These are phyloP conservation scores for Staphylotrichum tortipilum DNA, from an alignment of 495 filamentous ascomycete genomes.

Conservation along the genomic window DNA sequence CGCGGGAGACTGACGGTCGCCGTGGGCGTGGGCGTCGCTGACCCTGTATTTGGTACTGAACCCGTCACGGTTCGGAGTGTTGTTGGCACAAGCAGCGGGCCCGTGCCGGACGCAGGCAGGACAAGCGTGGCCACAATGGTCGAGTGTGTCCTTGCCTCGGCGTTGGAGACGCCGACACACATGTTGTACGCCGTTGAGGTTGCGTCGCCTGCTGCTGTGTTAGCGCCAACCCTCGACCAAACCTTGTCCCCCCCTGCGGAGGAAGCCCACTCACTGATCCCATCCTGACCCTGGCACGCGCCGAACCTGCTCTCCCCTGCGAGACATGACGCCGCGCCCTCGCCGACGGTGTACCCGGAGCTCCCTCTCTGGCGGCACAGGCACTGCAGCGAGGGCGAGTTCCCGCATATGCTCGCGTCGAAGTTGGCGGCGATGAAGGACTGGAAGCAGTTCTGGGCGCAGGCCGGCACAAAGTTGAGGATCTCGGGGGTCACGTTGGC, in stretches of 20 bases:
- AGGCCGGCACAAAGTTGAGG: conserved; percentile 48
- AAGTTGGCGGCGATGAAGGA: conserved; percentile 56
- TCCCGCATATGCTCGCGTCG: conserved; percentile 39
- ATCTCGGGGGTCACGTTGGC: conserved; percentile 36
- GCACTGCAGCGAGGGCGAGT: conserved; percentile 46
- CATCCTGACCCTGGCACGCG: conserved; percentile 29
- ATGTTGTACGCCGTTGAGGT: conserved; percentile 45
- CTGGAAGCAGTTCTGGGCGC: conserved; percentile 53
- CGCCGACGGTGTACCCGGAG: conserved; percentile 60
- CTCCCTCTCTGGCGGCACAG: conserved; percentile 52
- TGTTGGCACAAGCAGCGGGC: conserved; percentile 18
- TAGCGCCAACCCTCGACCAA: conserved; percentile 4
- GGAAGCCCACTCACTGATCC: conserved; percentile 24
- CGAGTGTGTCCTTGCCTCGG: conserved; percentile 50
- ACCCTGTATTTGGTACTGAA: conserved; percentile 4
- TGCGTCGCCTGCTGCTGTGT: conserved; percentile 23
- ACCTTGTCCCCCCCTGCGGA: not conserved
- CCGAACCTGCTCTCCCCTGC: conserved; percentile 37
- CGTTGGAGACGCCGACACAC: conserved; percentile 45
- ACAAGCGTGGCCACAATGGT: conserved; percentile 53
- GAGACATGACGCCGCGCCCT: conserved; percentile 57
- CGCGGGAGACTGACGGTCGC: conserved; percentile 4
- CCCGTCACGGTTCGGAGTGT: conserved; percentile 12
- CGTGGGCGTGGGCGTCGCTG: conserved; percentile 6
- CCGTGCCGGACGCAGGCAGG: conserved; percentile 20